Evolutionary conservation across 768 basidiomycete species (phyloP).

Genomic region (Obba rivulosa): DNA sequence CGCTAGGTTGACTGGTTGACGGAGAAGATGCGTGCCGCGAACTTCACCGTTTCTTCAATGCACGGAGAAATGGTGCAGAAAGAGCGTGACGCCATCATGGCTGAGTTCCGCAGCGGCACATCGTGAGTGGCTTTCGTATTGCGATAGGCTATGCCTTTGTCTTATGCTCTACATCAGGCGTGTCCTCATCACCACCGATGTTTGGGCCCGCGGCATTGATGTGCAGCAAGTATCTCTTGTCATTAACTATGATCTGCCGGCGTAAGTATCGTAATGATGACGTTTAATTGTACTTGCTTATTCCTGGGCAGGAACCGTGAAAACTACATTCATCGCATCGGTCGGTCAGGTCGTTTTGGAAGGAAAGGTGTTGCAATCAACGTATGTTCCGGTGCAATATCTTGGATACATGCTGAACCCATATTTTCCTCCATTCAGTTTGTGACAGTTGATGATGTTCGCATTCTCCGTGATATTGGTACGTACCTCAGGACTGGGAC

Average conservation of each 20-base stretch:
- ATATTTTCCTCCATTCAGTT: constrained; percentile 49
- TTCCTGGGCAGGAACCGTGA: constrained; percentile 78
- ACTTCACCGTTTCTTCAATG: constrained; percentile 96
- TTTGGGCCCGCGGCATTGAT: constrained; percentile 98
- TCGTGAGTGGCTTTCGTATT: constrained; percentile 49
- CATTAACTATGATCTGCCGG: constrained; percentile 94
- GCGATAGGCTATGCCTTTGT: neutral
- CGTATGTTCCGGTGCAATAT: constrained; percentile 40
- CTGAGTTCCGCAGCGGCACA: constrained; percentile 89
- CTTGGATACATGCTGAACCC: neutral
- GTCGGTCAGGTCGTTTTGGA: constrained; percentile 97
- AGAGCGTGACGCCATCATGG: constrained; percentile 94
- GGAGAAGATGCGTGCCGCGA: constrained; percentile 98
- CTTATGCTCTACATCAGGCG: constrained; percentile 43
- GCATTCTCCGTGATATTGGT: constrained; percentile 96
- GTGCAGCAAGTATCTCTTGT: constrained; percentile 97
- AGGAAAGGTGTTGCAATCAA: constrained; percentile 99
- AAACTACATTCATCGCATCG: constrained; percentile 99
- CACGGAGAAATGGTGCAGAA: constrained; percentile 96
- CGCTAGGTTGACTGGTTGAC: constrained; percentile 92
- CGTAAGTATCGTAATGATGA: constrained; percentile 45
- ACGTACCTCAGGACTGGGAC: constrained; percentile 21
- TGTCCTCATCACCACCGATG: constrained; percentile 93
- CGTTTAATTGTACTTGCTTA: neutral
- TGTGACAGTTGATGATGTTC: constrained; percentile 92